A percentile compares a stretch with the other conserved stretches of the same genome.
Conservation (phyloP, 2,329 filamentous ascomycete genomes). For the Xylariales sp. region DNA sequence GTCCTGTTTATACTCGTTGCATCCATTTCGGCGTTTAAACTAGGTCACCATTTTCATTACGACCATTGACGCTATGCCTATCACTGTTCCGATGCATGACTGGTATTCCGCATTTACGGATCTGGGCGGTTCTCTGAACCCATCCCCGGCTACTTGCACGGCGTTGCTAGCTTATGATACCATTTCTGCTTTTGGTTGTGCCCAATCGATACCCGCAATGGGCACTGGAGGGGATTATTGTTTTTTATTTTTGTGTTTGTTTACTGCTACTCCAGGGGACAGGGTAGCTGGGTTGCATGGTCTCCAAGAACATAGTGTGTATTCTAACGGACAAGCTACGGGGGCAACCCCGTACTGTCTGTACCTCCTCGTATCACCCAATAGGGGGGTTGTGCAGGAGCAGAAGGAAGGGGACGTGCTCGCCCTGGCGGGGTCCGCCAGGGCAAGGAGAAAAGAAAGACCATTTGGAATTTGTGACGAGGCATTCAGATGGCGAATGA, state of each 20-base stretch:
- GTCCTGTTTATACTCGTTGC: constrained; percentile 27
- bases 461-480: too few species aligned
- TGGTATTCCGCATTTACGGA: constrained; percentile 6
- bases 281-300: constrained; percentile 1
- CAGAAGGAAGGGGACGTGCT: too few species aligned
- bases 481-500: too few species aligned
- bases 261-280: constrained; percentile 3
- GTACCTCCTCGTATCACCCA: too few species aligned
- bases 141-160: constrained; percentile 19
- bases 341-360: constrained; percentile 2
- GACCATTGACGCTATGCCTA: constrained; percentile 1
- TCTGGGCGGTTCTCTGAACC: constrained; percentile 15
- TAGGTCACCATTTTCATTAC: constrained; percentile 9
- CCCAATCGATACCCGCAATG: background rate
- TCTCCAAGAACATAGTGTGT: constrained; percentile 5
- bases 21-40: constrained; percentile 27
- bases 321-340: background rate
- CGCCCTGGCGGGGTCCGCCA: too few species aligned
- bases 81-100: constrained; percentile 4
- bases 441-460: too few species aligned
- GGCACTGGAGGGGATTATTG: constrained; percentile 5
- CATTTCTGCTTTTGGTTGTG: constrained; percentile 22
- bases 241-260: constrained; percentile 3
- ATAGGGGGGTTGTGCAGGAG: too few species aligned
- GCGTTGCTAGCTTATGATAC: constrained; percentile 29